Percentiles rank a stretch among this genome's conserved stretches.
These are phyloP conservation scores for Raphanus sativus DNA, from an alignment of 345 rosid species.

Conservation along the genomic window DNA sequence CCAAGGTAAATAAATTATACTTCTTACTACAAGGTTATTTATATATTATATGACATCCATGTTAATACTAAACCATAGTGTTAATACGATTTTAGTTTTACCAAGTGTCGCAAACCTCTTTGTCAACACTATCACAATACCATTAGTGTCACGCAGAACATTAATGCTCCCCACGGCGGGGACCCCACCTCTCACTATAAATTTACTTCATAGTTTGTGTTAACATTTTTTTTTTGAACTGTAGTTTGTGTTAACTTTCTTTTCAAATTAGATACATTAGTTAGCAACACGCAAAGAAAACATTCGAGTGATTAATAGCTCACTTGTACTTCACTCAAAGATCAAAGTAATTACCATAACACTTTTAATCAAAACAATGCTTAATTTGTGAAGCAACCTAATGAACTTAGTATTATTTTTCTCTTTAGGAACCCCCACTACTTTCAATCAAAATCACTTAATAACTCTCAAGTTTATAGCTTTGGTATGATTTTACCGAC, in stretches of 20 bases:
- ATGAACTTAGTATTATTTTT: not conserved
- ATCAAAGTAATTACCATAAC: not conserved
- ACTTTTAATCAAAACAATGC: not conserved
- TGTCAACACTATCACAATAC: not conserved
- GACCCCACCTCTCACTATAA: constrained; percentile 5
- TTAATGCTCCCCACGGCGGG: constrained; percentile 12
- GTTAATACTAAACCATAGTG: not conserved
- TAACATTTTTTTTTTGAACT: not conserved
- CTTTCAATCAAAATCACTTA: constrained; percentile 24
- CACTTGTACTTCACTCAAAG: constrained; percentile 14
- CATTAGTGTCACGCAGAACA: constrained; percentile 24
- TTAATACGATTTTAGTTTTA: not conserved
- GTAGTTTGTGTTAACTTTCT: not conserved
- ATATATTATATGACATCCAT: not conserved
- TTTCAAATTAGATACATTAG: not conserved
- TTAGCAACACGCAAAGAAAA: not conserved
- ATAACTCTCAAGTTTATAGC: constrained; percentile 1
- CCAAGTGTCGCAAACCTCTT: constrained; percentile 24
- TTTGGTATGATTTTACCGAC: not conserved
- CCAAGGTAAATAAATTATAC: not conserved
- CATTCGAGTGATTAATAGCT: not conserved
- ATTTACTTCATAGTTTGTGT: not conserved
- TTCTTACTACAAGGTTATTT: constrained; percentile 5
- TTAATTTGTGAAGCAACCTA: constrained; percentile 9
- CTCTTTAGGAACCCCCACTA: constrained; percentile 10